Evolutionary conservation across 306 rosid species (phyloP).

Genomic region (Inga laurina): DNA sequence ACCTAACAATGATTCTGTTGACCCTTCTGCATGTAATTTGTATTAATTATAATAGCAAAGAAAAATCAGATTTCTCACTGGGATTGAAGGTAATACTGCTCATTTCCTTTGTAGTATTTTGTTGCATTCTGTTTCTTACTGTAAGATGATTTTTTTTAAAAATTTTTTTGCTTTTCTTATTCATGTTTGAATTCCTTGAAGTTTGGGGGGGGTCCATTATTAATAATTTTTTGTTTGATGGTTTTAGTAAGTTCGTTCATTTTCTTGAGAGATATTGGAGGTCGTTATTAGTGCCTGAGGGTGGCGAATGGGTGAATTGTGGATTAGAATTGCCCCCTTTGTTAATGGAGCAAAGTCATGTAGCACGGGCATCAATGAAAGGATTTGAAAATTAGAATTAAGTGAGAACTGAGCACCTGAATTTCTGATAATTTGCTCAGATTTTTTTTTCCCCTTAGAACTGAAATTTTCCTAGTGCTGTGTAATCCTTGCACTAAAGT

Average conservation of each 20-base stretch:
- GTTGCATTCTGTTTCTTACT: conserved; percentile 17
- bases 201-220: neutral
- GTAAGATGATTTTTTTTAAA: neutral
- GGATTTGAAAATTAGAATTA: too few species aligned
- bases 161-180: neutral
- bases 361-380: too few species aligned
- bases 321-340: neutral
- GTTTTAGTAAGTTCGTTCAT: conserved; percentile 9
- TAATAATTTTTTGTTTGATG: neutral
- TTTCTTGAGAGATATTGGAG: conserved; percentile 18
- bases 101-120: conserved; percentile 27
- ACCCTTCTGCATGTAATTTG: conserved; percentile 84
- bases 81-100: conserved; percentile 72
- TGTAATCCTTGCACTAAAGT: too few species aligned
- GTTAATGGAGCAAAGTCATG: too few species aligned
- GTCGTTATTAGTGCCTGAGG: conserved; percentile 9
- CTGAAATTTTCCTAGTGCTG: too few species aligned
- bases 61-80: conserved; percentile 71
- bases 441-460: too few species aligned
- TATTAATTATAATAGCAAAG: conserved; percentile 73
- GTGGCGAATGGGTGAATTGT: neutral
- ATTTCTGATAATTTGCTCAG: too few species aligned
- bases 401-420: too few species aligned
- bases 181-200: conserved; percentile 10
- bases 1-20: conserved; percentile 70